Conservation (phyloP, 2,329 filamentous ascomycete species). For the Emmonsiellopsis sp. region DNA sequence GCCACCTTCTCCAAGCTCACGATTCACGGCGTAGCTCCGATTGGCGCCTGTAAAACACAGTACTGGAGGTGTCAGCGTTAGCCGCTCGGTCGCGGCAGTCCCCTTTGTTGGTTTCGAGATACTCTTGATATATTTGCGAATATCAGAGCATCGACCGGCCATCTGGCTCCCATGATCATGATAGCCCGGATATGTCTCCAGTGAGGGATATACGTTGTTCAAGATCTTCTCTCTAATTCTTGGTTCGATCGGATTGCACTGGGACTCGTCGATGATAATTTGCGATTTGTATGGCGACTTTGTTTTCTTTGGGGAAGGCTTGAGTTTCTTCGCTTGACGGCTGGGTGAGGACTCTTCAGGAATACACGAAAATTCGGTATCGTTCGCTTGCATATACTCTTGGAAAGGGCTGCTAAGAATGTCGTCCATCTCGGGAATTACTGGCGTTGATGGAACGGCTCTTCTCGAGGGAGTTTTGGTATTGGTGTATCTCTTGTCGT, state of each 20-base stretch:
- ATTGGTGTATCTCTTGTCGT: conserved; percentile 50
- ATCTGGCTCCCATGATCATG: conserved; percentile 58
- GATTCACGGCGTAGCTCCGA: conserved; percentile 66
- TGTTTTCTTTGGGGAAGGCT: conserved; percentile 15
- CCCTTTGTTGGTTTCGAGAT: conserved; percentile 42
- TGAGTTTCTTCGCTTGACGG: conserved; percentile 29
- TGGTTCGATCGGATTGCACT: conserved; percentile 87
- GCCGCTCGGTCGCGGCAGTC: conserved; percentile 44
- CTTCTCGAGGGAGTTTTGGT: conserved; percentile 71
- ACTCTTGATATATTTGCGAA: conserved; percentile 71
- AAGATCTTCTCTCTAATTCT: conserved; percentile 66
- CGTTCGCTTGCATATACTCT: conserved; percentile 50
- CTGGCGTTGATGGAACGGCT: conserved; percentile 20
- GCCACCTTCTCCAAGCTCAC: conserved; percentile 83
- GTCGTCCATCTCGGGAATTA: conserved; percentile 32
- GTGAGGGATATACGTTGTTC: conserved; percentile 60
- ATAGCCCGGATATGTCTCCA: conserved; percentile 70
- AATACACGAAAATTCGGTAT: conserved; percentile 30
- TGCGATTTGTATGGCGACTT: conserved; percentile 28
- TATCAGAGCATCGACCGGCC: conserved; percentile 62
- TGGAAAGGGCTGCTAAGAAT: conserved; percentile 64
- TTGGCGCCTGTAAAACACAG: conserved; percentile 59
- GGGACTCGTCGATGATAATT: conserved; percentile 68
- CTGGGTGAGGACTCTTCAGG: conserved; percentile 29
- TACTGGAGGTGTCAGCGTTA: conserved; percentile 50